Evolutionary conservation across 441 rosid genomes (phyloP).

Genomic region (Populus tomentosa): DNA sequence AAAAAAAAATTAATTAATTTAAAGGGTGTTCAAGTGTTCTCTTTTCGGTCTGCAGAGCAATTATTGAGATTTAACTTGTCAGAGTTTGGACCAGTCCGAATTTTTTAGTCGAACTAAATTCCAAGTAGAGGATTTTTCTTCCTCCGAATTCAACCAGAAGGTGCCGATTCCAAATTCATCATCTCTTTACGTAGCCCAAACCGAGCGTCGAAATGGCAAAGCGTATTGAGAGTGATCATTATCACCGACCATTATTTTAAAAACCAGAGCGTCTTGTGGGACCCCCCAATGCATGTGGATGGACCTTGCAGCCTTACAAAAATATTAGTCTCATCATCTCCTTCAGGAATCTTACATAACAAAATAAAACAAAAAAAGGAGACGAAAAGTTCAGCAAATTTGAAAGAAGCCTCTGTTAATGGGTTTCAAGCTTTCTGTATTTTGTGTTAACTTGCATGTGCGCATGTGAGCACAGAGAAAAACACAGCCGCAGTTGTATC

Average conservation of each 20-base stretch:
- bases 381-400: neutral
- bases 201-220: neutral
- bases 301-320: neutral
- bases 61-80: no score
- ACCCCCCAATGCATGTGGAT: neutral
- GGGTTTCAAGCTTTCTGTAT: neutral
- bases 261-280: neutral
- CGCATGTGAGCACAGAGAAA: neutral
- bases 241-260: neutral
- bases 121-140: neutral
- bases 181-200: neutral
- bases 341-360: neutral
- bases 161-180: neutral
- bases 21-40: no score
- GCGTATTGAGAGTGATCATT: neutral
- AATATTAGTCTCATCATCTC: neutral
- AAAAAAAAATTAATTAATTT: no score
- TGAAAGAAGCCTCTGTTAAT: neutral
- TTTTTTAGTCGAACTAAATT: no score
- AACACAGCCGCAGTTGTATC: neutral
- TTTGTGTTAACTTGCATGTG: conserved; percentile 4
- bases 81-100: no score
- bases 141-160: no score
- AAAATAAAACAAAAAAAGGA: neutral
- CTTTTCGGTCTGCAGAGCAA: no score